These are phyloP conservation scores for Suhomyces xylopsoci DNA, from an alignment of 805 yeast genomes.

Conservation along the genomic window DNA sequence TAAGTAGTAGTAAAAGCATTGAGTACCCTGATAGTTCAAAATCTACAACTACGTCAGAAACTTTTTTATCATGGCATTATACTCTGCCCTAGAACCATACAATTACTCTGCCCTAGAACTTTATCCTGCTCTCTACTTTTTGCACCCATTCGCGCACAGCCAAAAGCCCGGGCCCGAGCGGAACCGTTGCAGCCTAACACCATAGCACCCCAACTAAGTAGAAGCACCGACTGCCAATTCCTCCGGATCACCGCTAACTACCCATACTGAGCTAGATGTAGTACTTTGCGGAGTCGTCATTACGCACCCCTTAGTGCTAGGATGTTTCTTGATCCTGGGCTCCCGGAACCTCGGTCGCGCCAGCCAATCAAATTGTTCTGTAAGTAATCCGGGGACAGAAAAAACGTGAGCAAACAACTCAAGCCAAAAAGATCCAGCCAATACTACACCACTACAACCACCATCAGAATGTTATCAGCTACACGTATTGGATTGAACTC, in stretches of 20 bases:
- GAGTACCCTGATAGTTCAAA: background rate
- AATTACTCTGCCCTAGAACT: background rate
- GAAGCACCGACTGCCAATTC: background rate
- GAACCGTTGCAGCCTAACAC: background rate
- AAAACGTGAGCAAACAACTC: conserved; percentile 4
- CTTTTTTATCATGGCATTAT: background rate
- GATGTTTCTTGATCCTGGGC: background rate
- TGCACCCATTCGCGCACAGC: background rate
- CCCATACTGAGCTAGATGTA: background rate
- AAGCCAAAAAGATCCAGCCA: background rate
- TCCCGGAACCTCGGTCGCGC: conserved; percentile 1
- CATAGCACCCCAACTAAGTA: background rate
- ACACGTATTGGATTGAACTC: conserved; percentile 29
- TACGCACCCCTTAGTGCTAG: too few species aligned
- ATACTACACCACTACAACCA: background rate
- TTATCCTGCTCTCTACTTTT: background rate
- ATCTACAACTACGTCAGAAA: background rate
- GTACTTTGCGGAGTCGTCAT: too few species aligned
- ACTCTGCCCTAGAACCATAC: background rate
- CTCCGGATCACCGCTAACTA: background rate
- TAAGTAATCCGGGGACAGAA: conserved; percentile 12
- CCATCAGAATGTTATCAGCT: conserved; percentile 20
- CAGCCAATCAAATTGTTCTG: conserved; percentile 8
- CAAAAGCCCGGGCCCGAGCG: background rate
- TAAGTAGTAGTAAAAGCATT: background rate